Evolutionary conservation across 768 basidiomycete genomes (phyloP).

Genomic region (Leccinum incarnatum): DNA sequence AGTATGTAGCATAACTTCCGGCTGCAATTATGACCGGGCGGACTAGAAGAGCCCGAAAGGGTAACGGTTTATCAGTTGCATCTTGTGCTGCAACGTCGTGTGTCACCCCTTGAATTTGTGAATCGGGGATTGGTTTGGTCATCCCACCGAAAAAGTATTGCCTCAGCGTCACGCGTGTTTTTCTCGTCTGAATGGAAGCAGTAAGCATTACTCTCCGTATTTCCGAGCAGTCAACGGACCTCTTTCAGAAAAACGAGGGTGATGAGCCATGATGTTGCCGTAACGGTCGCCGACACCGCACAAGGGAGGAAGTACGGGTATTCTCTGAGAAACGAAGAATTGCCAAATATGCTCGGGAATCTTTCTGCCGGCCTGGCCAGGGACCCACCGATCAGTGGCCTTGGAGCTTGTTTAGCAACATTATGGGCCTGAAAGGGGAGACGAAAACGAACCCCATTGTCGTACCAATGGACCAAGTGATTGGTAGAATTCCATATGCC

Average conservation of each 20-base stretch:
- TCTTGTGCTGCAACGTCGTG: neutral
- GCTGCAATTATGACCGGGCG: conserved; percentile 55
- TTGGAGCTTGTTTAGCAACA: conserved; percentile 25
- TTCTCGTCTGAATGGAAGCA: conserved; percentile 12
- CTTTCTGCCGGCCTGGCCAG: conserved; percentile 63
- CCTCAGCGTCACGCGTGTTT: conserved; percentile 8
- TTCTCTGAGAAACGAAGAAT: conserved; percentile 51
- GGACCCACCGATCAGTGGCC: conserved; percentile 66
- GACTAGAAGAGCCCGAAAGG: conserved; percentile 48
- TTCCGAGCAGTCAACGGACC: conserved; percentile 23
- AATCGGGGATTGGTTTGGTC: neutral
- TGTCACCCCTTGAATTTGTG: neutral
- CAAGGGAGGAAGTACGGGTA: conserved; percentile 79
- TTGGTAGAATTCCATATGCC: conserved; percentile 60
- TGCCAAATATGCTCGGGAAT: conserved; percentile 60
- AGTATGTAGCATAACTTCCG: conserved; percentile 57
- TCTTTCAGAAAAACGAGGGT: conserved; percentile 55
- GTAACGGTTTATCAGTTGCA: conserved; percentile 29
- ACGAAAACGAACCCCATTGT: conserved; percentile 39
- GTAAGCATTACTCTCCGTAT: neutral
- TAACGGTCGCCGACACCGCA: conserved; percentile 56
- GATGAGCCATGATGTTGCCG: conserved; percentile 48
- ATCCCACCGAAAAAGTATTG: conserved; percentile 19
- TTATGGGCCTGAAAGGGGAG: neutral
- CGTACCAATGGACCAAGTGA: conserved; percentile 41